A percentile compares a stretch with the other conserved stretches of the same genome.
Evolutionary conservation across 331 rosid genomes (phyloP).

Genomic region (Pyracantha coccinea): DNA sequence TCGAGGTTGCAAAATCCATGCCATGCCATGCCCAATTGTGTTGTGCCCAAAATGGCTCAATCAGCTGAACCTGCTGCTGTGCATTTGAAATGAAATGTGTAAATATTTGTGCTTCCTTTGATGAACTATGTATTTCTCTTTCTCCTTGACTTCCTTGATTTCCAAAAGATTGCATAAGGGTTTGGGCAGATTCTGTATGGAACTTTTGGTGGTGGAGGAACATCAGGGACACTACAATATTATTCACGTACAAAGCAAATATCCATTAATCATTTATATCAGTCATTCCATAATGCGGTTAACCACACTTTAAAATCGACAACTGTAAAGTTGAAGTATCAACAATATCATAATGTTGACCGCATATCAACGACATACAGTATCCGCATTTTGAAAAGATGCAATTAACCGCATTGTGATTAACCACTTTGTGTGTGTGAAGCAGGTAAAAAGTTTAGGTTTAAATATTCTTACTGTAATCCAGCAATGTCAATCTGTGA

Average conservation of each 20-base stretch:
- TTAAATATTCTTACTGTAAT: slow-evolving; percentile 42
- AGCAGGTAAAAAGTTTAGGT: neutral
- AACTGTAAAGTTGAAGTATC: neutral
- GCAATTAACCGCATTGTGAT: neutral
- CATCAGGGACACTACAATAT: slow-evolving; percentile 51
- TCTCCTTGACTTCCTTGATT: slow-evolving; percentile 48
- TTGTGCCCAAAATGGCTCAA: neutral
- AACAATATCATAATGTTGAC: neutral
- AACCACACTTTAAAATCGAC: neutral
- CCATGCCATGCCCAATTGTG: neutral
- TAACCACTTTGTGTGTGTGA: neutral
- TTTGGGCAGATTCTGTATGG: slow-evolving; percentile 73
- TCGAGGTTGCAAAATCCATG: neutral
- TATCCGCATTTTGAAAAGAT: neutral
- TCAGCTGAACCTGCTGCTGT: neutral
- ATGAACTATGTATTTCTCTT: slow-evolving; percentile 8
- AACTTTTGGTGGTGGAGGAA: slow-evolving; percentile 44
- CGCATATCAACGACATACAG: neutral
- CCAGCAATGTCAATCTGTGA: slow-evolving; percentile 56
- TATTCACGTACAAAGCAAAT: neutral
- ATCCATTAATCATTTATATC: too few relatives aligned
- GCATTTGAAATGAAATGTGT: neutral
- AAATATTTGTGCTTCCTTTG: neutral
- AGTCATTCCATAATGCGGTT: neutral
- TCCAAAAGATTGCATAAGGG: slow-evolving; percentile 91